Base-by-base conservation (phyloP, 2,329 filamentous ascomycete species). In the Domatiomyces globalis region DNA sequence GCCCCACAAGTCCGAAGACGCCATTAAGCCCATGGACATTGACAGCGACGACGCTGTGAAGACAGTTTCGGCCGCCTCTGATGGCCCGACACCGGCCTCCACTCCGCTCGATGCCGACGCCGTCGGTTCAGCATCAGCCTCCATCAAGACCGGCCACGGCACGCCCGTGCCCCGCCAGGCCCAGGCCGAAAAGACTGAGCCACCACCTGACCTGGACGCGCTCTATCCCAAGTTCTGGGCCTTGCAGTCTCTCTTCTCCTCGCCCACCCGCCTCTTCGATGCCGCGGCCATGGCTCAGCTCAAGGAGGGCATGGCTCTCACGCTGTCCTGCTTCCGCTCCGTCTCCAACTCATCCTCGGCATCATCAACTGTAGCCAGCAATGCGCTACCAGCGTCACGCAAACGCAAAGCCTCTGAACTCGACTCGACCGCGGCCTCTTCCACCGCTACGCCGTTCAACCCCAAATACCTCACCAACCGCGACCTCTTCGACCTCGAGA, bases 381-480 rank as follows among this genome's bases (percentile, higher is more conserved):
- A 39, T 39, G 33, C 10, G 8, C 12, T 39, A 5, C 33, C 33
- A 39, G 12, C 10, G 8, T 39, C 33, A 5, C 33, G 33, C 33
- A 39, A 39, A 15, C 33, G 87, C 51, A 94, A 89, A 66, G 73
- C 77, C 44, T 73, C 78, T 48, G 81, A 83, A 54, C 22, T 49
- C 17, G 51, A 57, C 18, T 33, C 49, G 6, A 46, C 52, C 10
- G 33, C 33, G 5, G 12, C 33, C 12, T 7, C 33, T 15, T 2
- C 33, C 12, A 15, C 33, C 12, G 15, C 10, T 15, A 15, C 33
- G 9, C 82, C 79, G 20, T 96, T 95, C 70, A 98, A 98, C 62
- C 90, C 94, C 1, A 98, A 96, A 65, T 99, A 98, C 65, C 77
- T 99, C 17, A 99, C 92, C n/a, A 96, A 89, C 66, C 79, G 85